Evolutionary conservation across 2,329 filamentous ascomycete species (phyloP).

Genomic region (Phoma sp.): DNA sequence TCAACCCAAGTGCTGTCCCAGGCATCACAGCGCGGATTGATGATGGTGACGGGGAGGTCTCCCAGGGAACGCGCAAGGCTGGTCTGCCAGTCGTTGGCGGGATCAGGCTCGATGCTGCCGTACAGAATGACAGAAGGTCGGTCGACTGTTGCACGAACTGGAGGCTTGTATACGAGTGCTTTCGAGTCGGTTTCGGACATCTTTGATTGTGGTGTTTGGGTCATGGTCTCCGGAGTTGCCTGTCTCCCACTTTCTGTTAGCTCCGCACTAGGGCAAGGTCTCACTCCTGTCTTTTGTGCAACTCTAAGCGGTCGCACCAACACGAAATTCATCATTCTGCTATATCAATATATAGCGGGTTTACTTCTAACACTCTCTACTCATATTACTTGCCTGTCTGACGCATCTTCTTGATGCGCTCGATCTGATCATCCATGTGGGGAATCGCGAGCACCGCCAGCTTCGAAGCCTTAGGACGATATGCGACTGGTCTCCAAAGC

Average conservation of each 20-base stretch:
- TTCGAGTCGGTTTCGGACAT: constrained; percentile 23
- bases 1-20: constrained; percentile 67
- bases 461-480: constrained; percentile 3
- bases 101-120: constrained; percentile 57
- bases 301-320: background rate
- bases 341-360: background rate
- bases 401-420: background rate
- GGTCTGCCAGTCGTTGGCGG: constrained; percentile 59
- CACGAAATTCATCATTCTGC: background rate
- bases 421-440: background rate
- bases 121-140: constrained; percentile 61
- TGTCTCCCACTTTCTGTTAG: constrained; percentile 3
- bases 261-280: background rate
- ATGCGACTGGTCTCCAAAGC: constrained; percentile 1
- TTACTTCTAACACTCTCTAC: background rate
- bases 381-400: background rate
- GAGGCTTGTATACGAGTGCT: constrained; percentile 32
- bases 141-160: constrained; percentile 21
- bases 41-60: constrained; percentile 59
- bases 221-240: background rate
- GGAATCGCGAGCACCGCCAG: background rate
- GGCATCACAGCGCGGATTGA: constrained; percentile 63
- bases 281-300: background rate
- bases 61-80: constrained; percentile 48
- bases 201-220: background rate